Evolutionary conservation across 345 rosid species (phyloP).

Genomic region (Gossypium ekmanianum): DNA sequence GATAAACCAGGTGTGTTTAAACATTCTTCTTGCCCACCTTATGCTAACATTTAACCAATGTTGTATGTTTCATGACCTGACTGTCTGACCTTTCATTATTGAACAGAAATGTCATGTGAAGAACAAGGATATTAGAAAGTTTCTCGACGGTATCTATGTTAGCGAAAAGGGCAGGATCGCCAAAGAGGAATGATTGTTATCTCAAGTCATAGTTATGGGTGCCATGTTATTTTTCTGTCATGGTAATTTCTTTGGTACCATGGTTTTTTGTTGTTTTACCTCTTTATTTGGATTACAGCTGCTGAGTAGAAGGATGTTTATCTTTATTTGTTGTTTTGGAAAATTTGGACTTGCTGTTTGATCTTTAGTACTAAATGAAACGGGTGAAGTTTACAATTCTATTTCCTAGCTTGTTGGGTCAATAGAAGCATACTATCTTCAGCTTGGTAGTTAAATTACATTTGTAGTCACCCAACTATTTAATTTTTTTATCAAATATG

Average conservation of each 20-base stretch:
- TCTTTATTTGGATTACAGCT: neutral
- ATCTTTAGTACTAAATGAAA: neutral
- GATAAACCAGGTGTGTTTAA: slow-evolving; percentile 46
- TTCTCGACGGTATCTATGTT: slow-evolving; percentile 64
- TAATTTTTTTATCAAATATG: too few relatives aligned
- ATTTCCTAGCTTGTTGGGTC: neutral
- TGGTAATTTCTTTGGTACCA: neutral
- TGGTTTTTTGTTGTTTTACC: neutral
- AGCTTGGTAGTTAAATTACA: too few relatives aligned
- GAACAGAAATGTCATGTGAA: slow-evolving; percentile 67
- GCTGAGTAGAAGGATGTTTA: neutral
- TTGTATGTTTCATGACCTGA: neutral
- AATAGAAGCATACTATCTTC: neutral
- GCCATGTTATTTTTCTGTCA: neutral
- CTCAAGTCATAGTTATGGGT: neutral
- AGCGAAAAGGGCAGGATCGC: slow-evolving; percentile 51
- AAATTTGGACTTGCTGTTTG: neutral
- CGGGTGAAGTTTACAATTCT: neutral
- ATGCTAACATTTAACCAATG: neutral
- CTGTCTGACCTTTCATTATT: slow-evolving; percentile 2
- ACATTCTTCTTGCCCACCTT: neutral
- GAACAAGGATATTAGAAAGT: slow-evolving; percentile 64
- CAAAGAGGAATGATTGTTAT: slow-evolving; percentile 35
- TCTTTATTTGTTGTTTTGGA: neutral
- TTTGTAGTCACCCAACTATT: too few relatives aligned